phyloP scores from a whole-genome alignment of 2,329 filamentous ascomycete species.

The Monilinia fructicola region DNA sequence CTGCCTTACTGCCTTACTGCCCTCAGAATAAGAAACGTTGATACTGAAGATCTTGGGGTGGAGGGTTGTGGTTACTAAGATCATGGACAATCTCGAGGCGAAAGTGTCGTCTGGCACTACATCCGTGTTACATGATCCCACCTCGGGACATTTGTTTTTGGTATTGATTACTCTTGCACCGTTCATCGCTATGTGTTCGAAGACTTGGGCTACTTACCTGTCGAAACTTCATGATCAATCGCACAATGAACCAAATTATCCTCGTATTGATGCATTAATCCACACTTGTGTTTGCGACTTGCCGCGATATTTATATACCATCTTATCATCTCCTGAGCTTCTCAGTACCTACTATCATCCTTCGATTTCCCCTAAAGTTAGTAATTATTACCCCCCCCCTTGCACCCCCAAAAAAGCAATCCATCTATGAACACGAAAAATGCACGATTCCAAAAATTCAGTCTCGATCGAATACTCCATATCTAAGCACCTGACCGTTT shows the following conservation, averaged over 20 bases:
- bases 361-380: too few species aligned
- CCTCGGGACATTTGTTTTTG: not conserved
- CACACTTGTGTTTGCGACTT: too few species aligned
- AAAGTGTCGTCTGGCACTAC: slow-evolving; percentile 1
- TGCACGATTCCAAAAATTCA: too few species aligned
- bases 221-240: not conserved
- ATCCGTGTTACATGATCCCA: slow-evolving; percentile 10
- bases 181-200: slow-evolving; percentile 4
- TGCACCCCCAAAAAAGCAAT: too few species aligned
- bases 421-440: too few species aligned
- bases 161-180: not conserved
- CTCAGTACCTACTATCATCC: too few species aligned
- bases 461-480: too few species aligned
- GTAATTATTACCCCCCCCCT: too few species aligned
- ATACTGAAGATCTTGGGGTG: slow-evolving; percentile 1
- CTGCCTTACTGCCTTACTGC: not conserved
- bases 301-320: too few species aligned
- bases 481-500: too few species aligned
- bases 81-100: slow-evolving; percentile 11
- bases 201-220: not conserved
- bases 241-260: not conserved
- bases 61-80: slow-evolving; percentile 10
- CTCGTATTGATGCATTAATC: not conserved
- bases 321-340: too few species aligned
- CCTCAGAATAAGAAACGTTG: not conserved